phyloP scores from a whole-genome alignment of 1,139 yeast genomes.

The Yamadazyma conglobata region DNA sequence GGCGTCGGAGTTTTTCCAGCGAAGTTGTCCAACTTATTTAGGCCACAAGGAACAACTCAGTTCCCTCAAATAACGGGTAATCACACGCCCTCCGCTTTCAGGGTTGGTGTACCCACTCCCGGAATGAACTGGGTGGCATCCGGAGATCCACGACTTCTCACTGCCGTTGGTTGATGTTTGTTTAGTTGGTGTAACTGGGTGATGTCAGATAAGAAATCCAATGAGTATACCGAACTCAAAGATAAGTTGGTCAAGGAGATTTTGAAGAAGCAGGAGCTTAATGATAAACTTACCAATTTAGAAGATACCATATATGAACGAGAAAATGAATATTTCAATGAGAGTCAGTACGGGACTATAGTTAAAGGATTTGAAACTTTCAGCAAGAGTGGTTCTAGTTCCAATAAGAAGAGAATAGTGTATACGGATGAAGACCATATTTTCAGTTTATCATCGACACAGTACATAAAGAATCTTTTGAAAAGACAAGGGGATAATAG shows the following conservation, averaged over 20 bases:
- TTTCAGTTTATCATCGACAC: constrained; percentile 76
- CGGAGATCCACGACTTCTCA: too few species aligned
- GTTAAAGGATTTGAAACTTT: constrained; percentile 88
- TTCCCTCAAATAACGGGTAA: too few species aligned
- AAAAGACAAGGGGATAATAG: constrained; percentile 29
- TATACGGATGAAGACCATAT: constrained; percentile 81
- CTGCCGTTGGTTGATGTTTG: too few species aligned
- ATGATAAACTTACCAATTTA: constrained; percentile 54
- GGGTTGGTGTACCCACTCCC: too few species aligned
- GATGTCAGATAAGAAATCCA: constrained; percentile 1
- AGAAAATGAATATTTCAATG: constrained; percentile 77
- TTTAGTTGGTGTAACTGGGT: neutral
- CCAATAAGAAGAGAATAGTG: constrained; percentile 50
- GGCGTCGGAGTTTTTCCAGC: too few species aligned
- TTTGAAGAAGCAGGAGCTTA: constrained; percentile 60
- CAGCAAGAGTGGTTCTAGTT: constrained; percentile 42
- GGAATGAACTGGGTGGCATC: too few species aligned
- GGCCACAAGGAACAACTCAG: too few species aligned
- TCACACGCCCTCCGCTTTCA: too few species aligned
- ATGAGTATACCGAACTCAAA: constrained; percentile 65
- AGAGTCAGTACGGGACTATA: constrained; percentile 69
- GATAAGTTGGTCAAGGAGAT: constrained; percentile 66
- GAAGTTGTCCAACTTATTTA: too few species aligned
- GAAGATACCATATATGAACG: constrained; percentile 82
- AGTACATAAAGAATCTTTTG: constrained; percentile 61